Conservation (phyloP, 176 grass and related monocot genomes). For the Musa itinerans region DNA sequence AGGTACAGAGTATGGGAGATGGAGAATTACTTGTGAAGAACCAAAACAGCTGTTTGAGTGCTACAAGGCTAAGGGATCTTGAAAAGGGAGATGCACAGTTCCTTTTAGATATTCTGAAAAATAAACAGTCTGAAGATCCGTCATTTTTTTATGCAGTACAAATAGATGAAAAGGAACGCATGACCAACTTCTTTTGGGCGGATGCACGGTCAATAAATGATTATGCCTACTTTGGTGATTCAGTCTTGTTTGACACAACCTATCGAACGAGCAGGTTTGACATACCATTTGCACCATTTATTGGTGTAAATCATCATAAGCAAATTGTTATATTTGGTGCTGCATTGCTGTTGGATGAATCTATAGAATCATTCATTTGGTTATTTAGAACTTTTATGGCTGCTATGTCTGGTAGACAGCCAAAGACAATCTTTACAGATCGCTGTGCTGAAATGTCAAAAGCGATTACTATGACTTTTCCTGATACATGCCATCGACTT, state of each 20-base stretch:
- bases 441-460: constrained; percentile 27
- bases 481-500: constrained; percentile 15
- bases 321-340: constrained; percentile 26
- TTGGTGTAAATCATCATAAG: constrained; percentile 25
- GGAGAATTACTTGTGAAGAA: constrained; percentile 1
- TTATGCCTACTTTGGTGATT: constrained; percentile 33
- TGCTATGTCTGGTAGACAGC: constrained; percentile 35
- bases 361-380: constrained; percentile 33
- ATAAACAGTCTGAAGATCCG: constrained; percentile 37
- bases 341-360: constrained; percentile 30
- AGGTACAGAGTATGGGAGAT: neutral
- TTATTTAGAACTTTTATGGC: constrained; percentile 32
- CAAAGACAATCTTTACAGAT: constrained; percentile 39
- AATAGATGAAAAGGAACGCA: constrained; percentile 28
- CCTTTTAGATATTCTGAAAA: constrained; percentile 34
- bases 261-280: constrained; percentile 31
- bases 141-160: constrained; percentile 36
- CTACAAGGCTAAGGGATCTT: constrained; percentile 30
- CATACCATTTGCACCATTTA: constrained; percentile 31
- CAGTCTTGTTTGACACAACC: constrained; percentile 28
- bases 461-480: constrained; percentile 22
- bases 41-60: constrained; percentile 20
- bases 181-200: constrained; percentile 38
- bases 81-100: constrained; percentile 38
- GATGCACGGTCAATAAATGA: constrained; percentile 31